phyloP scores from a whole-genome alignment of 495 filamentous ascomycete genomes.

The Neurospora africana region DNA sequence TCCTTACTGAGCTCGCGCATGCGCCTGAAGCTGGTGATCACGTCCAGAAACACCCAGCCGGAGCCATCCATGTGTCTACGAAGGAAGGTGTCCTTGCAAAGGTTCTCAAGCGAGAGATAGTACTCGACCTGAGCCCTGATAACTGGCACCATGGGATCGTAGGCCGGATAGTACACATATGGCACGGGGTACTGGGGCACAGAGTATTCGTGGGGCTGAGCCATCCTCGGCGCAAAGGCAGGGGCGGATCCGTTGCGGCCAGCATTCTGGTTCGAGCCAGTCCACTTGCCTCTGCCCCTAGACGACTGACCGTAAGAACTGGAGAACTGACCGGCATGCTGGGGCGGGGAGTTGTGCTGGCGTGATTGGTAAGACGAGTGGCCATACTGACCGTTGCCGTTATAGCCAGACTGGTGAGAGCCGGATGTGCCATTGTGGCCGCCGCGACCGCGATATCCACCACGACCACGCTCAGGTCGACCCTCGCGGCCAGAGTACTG shows the following conservation, averaged over 20 bases:
- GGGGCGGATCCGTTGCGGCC: constrained; percentile 11
- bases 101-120: constrained; percentile 93
- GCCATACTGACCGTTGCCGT: constrained; percentile 18
- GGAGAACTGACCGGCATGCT: constrained; percentile 14
- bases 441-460: constrained; percentile 30
- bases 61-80: constrained; percentile 88
- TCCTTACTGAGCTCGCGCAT: constrained; percentile 60
- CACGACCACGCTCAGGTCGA: constrained; percentile 27
- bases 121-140: constrained; percentile 69
- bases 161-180: constrained; percentile 8
- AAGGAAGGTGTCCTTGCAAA: constrained; percentile 88
- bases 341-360: constrained; percentile 13
- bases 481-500: constrained; percentile 24
- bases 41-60: constrained; percentile 70
- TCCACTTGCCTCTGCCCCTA: constrained; percentile 19
- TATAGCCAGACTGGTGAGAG: constrained; percentile 8
- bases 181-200: constrained; percentile 9
- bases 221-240: constrained; percentile 9
- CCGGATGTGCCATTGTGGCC: constrained; percentile 13
- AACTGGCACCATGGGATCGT: constrained; percentile 14
- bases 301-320: constrained; percentile 8
- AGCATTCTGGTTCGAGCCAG: constrained; percentile 5
- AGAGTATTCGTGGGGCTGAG: constrained; percentile 11
- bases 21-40: constrained; percentile 76
- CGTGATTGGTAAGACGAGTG: constrained; percentile 16